Evolutionary conservation across 345 rosid genomes (phyloP).

Genomic region (Arabis alpina): DNA sequence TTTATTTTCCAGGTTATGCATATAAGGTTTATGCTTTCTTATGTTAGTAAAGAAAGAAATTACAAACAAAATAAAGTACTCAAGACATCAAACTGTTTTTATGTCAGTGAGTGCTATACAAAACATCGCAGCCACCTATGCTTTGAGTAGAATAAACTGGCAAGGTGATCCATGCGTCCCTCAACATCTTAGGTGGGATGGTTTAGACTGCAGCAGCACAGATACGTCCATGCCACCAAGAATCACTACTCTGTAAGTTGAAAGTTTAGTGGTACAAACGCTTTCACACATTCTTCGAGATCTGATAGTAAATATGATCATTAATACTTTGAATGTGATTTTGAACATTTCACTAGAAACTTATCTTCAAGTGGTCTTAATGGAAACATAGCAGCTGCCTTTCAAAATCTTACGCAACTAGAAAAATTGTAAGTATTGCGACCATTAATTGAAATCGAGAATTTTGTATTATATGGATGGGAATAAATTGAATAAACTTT

Average conservation of each 20-base stretch:
- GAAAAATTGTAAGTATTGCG: slow-evolving; percentile 16
- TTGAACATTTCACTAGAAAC: slow-evolving; percentile 28
- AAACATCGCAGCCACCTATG: background rate
- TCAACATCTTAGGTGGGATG: slow-evolving; percentile 12
- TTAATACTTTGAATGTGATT: background rate
- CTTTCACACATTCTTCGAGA: background rate
- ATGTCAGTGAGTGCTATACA: slow-evolving; percentile 44
- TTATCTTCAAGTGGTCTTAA: slow-evolving; percentile 47
- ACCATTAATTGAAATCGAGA: background rate
- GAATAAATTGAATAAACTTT: background rate
- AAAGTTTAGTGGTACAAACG: background rate
- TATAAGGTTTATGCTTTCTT: too few relatives aligned
- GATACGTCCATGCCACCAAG: slow-evolving; percentile 6
- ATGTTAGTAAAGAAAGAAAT: background rate
- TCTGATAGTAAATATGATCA: background rate
- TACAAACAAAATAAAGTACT: background rate
- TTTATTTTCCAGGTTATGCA: too few relatives aligned
- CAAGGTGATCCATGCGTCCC: slow-evolving; percentile 37
- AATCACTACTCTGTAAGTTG: slow-evolving; percentile 30
- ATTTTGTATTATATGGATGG: background rate
- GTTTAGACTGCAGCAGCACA: background rate
- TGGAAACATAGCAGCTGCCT: slow-evolving; percentile 34
- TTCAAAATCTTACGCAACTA: slow-evolving; percentile 38
- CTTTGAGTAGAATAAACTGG: slow-evolving; percentile 21
- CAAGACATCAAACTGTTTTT: background rate